These are phyloP conservation scores for Coemansia sp. DNA, from an alignment of 192 early-diverging fungal species.

Conservation along the genomic window DNA sequence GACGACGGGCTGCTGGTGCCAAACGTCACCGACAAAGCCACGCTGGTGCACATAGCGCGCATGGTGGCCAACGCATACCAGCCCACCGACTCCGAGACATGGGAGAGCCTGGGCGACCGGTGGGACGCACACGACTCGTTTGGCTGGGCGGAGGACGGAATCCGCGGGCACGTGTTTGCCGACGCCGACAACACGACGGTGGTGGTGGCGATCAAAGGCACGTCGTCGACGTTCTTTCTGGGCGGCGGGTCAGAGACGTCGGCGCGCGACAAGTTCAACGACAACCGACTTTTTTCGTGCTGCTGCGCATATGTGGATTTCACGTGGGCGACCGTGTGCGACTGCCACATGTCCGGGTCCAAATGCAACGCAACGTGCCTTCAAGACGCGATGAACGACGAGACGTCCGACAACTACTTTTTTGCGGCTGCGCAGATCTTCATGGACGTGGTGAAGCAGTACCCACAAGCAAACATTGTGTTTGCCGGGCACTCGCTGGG, in stretches of 20 bases:
- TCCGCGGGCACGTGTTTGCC: slow-evolving; percentile 86
- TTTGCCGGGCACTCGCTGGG: slow-evolving; percentile 88
- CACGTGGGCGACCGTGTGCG: slow-evolving; percentile 81
- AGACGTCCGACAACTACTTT: slow-evolving; percentile 56
- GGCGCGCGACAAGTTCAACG: slow-evolving; percentile 75
- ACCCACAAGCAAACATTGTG: slow-evolving; percentile 72
- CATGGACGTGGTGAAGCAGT: slow-evolving; percentile 61
- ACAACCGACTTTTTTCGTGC: slow-evolving; percentile 94
- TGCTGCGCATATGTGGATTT: slow-evolving; percentile 87
- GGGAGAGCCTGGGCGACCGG: slow-evolving; percentile 67
- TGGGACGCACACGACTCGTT: slow-evolving; percentile 69
- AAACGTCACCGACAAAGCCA: slow-evolving; percentile 68
- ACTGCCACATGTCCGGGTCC: slow-evolving; percentile 65
- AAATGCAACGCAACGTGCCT: slow-evolving; percentile 65
- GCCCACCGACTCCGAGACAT: slow-evolving; percentile 60
- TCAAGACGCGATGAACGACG: slow-evolving; percentile 59
- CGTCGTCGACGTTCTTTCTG: slow-evolving; percentile 65
- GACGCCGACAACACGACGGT: slow-evolving; percentile 64
- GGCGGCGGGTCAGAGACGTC: slow-evolving; percentile 71
- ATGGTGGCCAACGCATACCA: slow-evolving; percentile 88
- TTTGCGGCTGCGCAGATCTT: slow-evolving; percentile 62
- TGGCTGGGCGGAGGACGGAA: slow-evolving; percentile 72
- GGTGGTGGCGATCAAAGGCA: slow-evolving; percentile 88
- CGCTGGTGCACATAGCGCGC: slow-evolving; percentile 69
- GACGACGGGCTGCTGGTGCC: slow-evolving; percentile 62